A percentile compares a stretch with the other conserved stretches of the same genome.
Evolutionary conservation across 352 stramenopile genomes (phyloP).

Genomic region (Globisporangium heterothallicum): DNA sequence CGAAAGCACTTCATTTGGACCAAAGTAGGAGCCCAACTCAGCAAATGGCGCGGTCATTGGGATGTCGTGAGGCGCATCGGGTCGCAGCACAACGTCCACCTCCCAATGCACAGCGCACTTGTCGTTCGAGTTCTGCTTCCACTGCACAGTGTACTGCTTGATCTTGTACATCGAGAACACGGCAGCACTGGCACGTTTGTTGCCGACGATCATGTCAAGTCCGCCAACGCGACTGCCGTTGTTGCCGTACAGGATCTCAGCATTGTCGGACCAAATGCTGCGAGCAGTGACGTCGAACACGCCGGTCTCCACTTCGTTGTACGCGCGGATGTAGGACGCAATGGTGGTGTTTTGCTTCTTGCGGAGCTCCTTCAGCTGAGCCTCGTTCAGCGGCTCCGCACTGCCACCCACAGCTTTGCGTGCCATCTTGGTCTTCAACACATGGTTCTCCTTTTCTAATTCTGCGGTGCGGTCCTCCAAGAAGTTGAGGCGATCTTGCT

Average conservation of each 20-base stretch:
- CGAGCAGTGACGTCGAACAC: slow-evolving; percentile 51
- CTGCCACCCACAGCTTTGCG: slow-evolving; percentile 35
- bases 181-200: slow-evolving; percentile 48
- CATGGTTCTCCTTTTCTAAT: slow-evolving; percentile 78
- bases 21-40: slow-evolving; percentile 47
- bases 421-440: slow-evolving; percentile 71
- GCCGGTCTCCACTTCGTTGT: slow-evolving; percentile 48
- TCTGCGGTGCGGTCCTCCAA: slow-evolving; percentile 79
- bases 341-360: slow-evolving; percentile 81
- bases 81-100: slow-evolving; percentile 49
- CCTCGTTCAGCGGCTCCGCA: slow-evolving; percentile 43
- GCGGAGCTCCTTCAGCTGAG: slow-evolving; percentile 66
- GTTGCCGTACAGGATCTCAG: slow-evolving; percentile 66
- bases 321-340: slow-evolving; percentile 61
- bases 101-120: slow-evolving; percentile 78
- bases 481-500: slow-evolving; percentile 85
- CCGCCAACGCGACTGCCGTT: slow-evolving; percentile 37
- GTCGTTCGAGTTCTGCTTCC: slow-evolving; percentile 58
- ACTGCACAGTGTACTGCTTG: slow-evolving; percentile 78
- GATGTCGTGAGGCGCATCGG: slow-evolving; percentile 45
- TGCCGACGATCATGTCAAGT: slow-evolving; percentile 51
- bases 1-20: slow-evolving; percentile 43
- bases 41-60: slow-evolving; percentile 60
- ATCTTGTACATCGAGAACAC: slow-evolving; percentile 81
- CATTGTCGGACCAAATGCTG: slow-evolving; percentile 55